A percentile compares a stretch with the other conserved stretches of the same genome.
These are phyloP conservation scores for Pythium brachiatum DNA, from an alignment of 352 stramenopile species.

Conservation along the genomic window DNA sequence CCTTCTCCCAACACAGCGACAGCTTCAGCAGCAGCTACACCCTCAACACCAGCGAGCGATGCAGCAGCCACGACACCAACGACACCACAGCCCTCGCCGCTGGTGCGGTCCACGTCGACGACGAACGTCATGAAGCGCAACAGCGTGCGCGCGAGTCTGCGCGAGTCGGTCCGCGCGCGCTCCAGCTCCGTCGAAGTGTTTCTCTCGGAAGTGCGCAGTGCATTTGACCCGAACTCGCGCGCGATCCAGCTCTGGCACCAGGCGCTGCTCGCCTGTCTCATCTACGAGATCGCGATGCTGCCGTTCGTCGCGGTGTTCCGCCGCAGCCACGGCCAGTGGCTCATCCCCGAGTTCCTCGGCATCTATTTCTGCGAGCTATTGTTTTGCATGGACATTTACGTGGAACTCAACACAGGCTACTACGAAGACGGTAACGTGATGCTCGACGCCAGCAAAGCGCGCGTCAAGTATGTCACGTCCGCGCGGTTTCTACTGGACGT, in stretches of 20 bases:
- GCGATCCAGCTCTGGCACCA: constrained; percentile 60
- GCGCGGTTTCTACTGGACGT: constrained; percentile 48
- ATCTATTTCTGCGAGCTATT: constrained; percentile 57
- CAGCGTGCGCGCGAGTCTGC: constrained; percentile 27
- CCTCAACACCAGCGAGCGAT: neutral
- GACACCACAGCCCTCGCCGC: neutral
- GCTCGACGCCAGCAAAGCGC: constrained; percentile 43
- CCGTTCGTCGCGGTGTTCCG: constrained; percentile 50
- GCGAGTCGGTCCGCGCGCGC: constrained; percentile 29
- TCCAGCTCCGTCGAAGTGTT: constrained; percentile 57
- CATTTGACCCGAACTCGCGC: constrained; percentile 57
- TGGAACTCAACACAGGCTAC: constrained; percentile 68
- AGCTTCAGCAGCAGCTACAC: no score
- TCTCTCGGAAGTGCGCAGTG: constrained; percentile 43
- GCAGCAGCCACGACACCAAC: no score
- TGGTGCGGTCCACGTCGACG: neutral
- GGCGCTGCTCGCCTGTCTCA: constrained; percentile 41
- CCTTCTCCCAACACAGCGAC: no score
- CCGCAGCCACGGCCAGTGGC: constrained; percentile 11
- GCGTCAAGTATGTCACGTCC: constrained; percentile 54
- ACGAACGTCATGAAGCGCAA: neutral
- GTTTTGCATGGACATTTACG: constrained; percentile 54
- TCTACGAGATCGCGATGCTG: constrained; percentile 57
- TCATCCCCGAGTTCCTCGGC: constrained; percentile 30
- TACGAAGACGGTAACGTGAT: constrained; percentile 67